Evolutionary conservation across 176 grass and related monocot species (phyloP), one percentile per base, ranked within the genome.

Genomic region (Microstegium vimineum): DNA sequence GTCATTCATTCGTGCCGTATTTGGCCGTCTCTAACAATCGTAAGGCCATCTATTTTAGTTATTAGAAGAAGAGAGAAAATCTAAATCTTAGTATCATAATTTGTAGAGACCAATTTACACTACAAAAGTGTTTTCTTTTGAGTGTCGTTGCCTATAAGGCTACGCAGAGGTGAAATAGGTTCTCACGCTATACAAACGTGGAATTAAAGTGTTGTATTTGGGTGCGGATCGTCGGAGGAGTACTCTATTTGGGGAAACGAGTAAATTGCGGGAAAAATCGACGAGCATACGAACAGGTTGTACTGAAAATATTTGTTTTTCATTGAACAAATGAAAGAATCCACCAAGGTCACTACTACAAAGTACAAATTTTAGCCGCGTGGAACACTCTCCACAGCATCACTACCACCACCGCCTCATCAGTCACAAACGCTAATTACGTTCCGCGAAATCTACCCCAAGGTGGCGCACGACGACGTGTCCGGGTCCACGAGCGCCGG

Each of bases 281-380:
- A 71, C 8, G 1, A 68, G 5, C 45, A 20, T 6, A 45, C 20
- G 13, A 26, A 22, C 37, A 46, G 5, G 38, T 65, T 5, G 25
- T 4, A 33, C 22, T 25, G 60, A 22, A 42, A 63, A 6, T 66
- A 84, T 62, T 76, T 31, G 43, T 73, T 89, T 78, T 95, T 96
- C 93, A 96, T 91, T 47, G 71, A 96, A 96, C 77, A 81, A 94
- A 97, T 97, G 89, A 97, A 97, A 91, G 86, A 94, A 94, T 97
- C 68, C 43, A 81, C 73, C 51, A 40, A 14, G 20, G 2, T 78
- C 75, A 80, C 70, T 38, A 52, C 66, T 41, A 77, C 68, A 71
- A 42, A 46, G 23, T 81, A 89, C 65, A 30, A 28, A 62, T 5
- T 22, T 68, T 36, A 22, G 13, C 74, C 51, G 35, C 38, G 73